These are phyloP conservation scores for Skeletonema tropicum DNA, from an alignment of 108 stramenopile species.

Conservation along the genomic window DNA sequence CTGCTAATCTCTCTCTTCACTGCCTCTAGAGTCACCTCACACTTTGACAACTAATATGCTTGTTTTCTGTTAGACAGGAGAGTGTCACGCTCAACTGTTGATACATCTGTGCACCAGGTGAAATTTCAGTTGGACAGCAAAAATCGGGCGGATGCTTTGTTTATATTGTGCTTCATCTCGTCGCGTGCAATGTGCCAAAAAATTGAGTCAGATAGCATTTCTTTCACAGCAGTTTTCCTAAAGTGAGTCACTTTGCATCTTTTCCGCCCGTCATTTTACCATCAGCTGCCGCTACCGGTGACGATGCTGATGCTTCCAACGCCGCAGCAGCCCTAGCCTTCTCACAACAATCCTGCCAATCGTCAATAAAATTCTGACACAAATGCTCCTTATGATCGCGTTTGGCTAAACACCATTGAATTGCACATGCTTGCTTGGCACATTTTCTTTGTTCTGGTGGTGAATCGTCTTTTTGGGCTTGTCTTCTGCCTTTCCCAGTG, in stretches of 20 bases:
- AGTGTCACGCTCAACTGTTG: background rate
- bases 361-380: conserved; percentile 61
- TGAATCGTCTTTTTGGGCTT: conserved; percentile 51
- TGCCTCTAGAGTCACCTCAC: background rate
- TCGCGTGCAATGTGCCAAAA: no score
- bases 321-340: conserved; percentile 34
- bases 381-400: conserved; percentile 71
- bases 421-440: conserved; percentile 78
- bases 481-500: conserved; percentile 52
- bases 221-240: background rate
- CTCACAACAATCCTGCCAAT: conserved; percentile 68
- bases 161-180: no score
- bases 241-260: background rate
- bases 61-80: background rate
- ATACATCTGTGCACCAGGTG: background rate
- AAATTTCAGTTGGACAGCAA: no score
- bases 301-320: background rate
- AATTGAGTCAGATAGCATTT: background rate
- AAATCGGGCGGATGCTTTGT: no score
- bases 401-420: conserved; percentile 80
- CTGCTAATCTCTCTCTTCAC: background rate
- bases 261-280: background rate
- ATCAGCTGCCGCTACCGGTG: background rate
- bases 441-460: conserved; percentile 65
- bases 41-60: background rate